Percentiles rank a stretch among this genome's conserved stretches.
These are phyloP conservation scores for Malassezia vespertilionis DNA, from an alignment of 1,284 basidiomycete genomes.

Conservation along the genomic window DNA sequence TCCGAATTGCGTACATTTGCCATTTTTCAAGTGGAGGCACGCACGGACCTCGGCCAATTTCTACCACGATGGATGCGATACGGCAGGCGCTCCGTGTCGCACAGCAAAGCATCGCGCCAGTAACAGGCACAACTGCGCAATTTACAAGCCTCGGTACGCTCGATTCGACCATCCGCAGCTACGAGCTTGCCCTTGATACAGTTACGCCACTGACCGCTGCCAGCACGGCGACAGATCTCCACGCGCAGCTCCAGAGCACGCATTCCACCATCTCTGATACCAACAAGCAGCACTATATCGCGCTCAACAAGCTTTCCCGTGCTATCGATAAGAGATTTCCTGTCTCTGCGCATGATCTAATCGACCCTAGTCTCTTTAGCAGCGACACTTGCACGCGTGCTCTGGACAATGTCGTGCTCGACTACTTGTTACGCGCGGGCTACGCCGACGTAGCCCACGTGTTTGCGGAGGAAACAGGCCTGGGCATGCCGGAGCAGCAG, in stretches of 20 bases:
- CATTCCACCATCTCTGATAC: conserved; percentile 28
- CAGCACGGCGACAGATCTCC: too few relatives aligned
- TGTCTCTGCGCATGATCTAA: conserved; percentile 25
- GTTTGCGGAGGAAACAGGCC: conserved; percentile 22
- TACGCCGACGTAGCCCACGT: conserved; percentile 23
- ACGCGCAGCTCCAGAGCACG: conserved; percentile 22
- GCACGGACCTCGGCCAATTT: too few relatives aligned
- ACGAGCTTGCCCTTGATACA: too few relatives aligned
- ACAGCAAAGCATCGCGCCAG: too few relatives aligned
- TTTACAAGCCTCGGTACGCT: too few relatives aligned
- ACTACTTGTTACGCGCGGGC: conserved; percentile 36
- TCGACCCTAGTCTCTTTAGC: conserved; percentile 30
- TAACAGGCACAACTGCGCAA: too few relatives aligned
- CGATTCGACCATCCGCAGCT: too few relatives aligned
- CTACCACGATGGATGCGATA: too few relatives aligned
- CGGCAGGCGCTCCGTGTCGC: too few relatives aligned
- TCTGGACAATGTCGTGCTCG: conserved; percentile 26
- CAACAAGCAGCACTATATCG: conserved; percentile 33
- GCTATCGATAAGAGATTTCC: conserved; percentile 37
- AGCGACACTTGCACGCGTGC: conserved; percentile 22
- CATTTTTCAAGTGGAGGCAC: too few relatives aligned
- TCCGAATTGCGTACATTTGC: too few relatives aligned
- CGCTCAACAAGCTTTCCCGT: conserved; percentile 29
- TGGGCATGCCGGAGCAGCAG: conserved; percentile 10
- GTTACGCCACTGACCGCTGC: too few relatives aligned